These are phyloP conservation scores for Dryas integrifolia DNA, from an alignment of 331 rosid species.

Conservation along the genomic window DNA sequence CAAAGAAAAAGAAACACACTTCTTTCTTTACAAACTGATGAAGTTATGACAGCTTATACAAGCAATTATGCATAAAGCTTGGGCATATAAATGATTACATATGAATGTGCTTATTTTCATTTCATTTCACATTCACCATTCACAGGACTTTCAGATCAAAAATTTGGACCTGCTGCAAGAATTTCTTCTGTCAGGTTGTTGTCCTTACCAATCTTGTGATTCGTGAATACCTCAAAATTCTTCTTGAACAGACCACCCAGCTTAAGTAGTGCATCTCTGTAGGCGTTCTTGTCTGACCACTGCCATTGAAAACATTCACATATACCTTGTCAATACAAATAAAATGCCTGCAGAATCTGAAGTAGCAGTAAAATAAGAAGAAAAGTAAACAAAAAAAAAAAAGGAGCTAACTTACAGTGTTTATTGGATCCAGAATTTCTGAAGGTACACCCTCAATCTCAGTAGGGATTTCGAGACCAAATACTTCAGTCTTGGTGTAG, in stretches of 20 bases:
- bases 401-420: conserved; percentile 55
- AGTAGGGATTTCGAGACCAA: conserved; percentile 80
- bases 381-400: neutral
- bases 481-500: conserved; percentile 60
- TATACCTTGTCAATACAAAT: neutral
- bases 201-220: conserved; percentile 58
- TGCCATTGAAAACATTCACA: conserved; percentile 27
- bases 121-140: neutral
- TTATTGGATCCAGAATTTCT: conserved; percentile 69
- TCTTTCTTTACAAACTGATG: neutral
- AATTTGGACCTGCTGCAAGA: conserved; percentile 68
- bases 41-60: neutral
- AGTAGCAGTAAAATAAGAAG: neutral
- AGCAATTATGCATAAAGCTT: neutral
- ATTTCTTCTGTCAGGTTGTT: conserved; percentile 54
- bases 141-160: conserved; percentile 24
- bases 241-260: conserved; percentile 63
- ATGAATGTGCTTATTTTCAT: neutral
- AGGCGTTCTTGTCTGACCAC: conserved; percentile 72
- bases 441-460: conserved; percentile 79
- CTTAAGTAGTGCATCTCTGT: conserved; percentile 51
- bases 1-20: neutral
- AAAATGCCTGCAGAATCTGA: neutral
- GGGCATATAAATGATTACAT: neutral
- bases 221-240: conserved; percentile 61